Base-by-base conservation (phyloP, 495 filamentous ascomycete genomes). In the Filosporella fistucella region DNA sequence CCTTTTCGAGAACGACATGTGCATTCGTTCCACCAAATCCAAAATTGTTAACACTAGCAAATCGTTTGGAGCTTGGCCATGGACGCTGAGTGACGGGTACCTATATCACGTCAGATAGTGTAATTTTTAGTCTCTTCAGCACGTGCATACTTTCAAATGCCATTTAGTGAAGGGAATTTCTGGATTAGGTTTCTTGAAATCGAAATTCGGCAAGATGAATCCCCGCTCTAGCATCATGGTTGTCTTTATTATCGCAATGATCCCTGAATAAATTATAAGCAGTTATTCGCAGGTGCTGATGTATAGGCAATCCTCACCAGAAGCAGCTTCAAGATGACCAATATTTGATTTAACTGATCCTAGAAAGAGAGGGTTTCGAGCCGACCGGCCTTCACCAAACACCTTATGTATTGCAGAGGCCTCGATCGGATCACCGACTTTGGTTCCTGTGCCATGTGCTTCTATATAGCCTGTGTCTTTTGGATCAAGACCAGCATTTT, bases 391-490 rank as follows among this genome's bases (percentile, higher is more conserved):
- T 23, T 53, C 51, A 21, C 66, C 67, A 42, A 77, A 68, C 10
- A 69, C 70, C 14, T 69, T 68, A 45, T 67, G 65, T 37, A 86
- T 75, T 1, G 81, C 81, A 1, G 63, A 67, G 1, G 74, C 69
- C 52, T 88, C 84, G 4, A 80, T 72, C 0, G 80, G 81, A 56
- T 86, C 84, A 3, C 81, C 81, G 3, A 70, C 67, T 9, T 60
- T 66, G 2, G 82, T 86, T 3, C 80, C 81, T 0, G 78, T 85
- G 10, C 80, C 77, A 33, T 58, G 56, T 6, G 56, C 56, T 55
- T 81, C 77, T 5, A 79, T 58, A 44, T 71, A 82, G n/a, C 59
- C 56, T 18, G 73, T 77, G 2, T 65, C 68, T 28, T 66, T 66
- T 45, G 64, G 69, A 49, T 69, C 57, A 5, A 84, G 57, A 1